These are phyloP conservation scores for Plantago ovata DNA, from an alignment of 257 asterid genomes.

Conservation along the genomic window DNA sequence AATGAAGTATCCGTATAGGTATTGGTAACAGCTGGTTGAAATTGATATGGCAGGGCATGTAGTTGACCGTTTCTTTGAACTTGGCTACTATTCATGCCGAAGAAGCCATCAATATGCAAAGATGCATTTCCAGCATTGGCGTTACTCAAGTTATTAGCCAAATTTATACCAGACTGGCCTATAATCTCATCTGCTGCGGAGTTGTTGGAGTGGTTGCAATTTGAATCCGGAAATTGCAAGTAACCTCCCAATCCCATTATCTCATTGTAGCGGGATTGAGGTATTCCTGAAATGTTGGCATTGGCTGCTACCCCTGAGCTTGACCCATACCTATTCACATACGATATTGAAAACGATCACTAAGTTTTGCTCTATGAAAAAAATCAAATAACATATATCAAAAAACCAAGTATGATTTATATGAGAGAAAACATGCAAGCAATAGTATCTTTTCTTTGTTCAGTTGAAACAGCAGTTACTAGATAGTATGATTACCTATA, in stretches of 20 bases:
- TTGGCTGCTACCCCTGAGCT: neutral
- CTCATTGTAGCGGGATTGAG: slow-evolving; percentile 1
- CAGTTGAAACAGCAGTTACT: neutral
- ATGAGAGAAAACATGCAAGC: neutral
- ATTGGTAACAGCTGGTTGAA: slow-evolving; percentile 13
- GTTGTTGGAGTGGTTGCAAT: slow-evolving; percentile 16
- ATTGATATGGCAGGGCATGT: neutral
- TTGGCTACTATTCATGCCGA: neutral
- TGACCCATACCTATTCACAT: slow-evolving; percentile 4
- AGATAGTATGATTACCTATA: slow-evolving; percentile 23
- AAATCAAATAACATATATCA: neutral
- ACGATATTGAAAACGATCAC: slow-evolving; percentile 7
- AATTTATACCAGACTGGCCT: slow-evolving; percentile 8
- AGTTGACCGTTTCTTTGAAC: neutral
- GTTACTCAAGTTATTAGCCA: neutral
- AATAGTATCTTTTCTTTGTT: too few species aligned
- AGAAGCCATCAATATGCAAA: neutral
- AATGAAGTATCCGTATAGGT: neutral
- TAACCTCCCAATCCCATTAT: slow-evolving; percentile 6
- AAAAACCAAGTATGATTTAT: neutral
- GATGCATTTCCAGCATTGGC: neutral
- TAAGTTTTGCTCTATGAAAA: slow-evolving; percentile 23
- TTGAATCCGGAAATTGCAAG: slow-evolving; percentile 9
- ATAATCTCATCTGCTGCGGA: slow-evolving; percentile 16
- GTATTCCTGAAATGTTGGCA: neutral